A percentile compares a stretch with the other conserved stretches of the same genome.
These are phyloP conservation scores for Solanum bulbocastanum DNA, from an alignment of 257 asterid species.

Conservation along the genomic window DNA sequence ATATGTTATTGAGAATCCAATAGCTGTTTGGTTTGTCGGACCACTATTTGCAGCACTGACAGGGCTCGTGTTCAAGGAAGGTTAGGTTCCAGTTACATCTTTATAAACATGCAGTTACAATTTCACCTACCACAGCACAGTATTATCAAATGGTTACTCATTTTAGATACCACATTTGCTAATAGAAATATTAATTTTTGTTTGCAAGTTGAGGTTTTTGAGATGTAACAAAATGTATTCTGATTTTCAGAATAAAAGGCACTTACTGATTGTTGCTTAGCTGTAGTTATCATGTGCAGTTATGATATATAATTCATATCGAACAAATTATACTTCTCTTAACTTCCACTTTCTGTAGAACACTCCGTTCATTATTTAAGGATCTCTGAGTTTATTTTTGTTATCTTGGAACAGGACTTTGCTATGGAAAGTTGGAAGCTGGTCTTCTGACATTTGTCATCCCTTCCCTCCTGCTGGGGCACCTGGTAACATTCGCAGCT, in stretches of 20 bases:
- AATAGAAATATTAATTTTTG: background rate
- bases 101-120: background rate
- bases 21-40: slow-evolving; percentile 84
- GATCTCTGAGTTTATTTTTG: background rate
- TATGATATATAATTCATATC: background rate
- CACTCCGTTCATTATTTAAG: background rate
- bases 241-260: background rate
- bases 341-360: background rate
- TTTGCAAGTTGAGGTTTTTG: background rate
- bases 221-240: background rate
- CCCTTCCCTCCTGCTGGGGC: slow-evolving; percentile 79
- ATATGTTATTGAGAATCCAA: slow-evolving; percentile 61
- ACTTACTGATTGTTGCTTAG: background rate
- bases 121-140: background rate
- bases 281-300: background rate
- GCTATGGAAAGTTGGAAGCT: slow-evolving; percentile 95
- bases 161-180: background rate
- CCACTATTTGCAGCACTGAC: slow-evolving; percentile 83
- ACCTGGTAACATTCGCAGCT: slow-evolving; percentile 40
- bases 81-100: slow-evolving; percentile 9
- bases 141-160: background rate
- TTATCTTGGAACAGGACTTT: slow-evolving; percentile 44
- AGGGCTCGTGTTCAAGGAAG: slow-evolving; percentile 96
- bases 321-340: background rate
- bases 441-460: slow-evolving; percentile 66